Base-by-base conservation (phyloP, 1,139 yeast genomes). In the Tardiomyces depauwii region DNA sequence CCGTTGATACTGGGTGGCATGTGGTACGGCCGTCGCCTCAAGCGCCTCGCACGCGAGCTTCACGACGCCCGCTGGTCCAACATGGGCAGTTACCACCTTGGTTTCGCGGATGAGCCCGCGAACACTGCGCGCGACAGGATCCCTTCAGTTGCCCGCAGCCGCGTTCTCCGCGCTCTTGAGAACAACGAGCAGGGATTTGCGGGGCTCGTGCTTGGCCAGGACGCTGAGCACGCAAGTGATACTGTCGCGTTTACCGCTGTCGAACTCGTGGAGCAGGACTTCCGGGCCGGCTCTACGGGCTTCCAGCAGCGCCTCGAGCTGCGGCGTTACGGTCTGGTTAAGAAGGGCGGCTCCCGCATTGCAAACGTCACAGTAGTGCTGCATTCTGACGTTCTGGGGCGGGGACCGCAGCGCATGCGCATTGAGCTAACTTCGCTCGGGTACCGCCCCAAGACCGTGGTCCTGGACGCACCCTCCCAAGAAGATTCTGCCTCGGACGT, bases 21-120 rank as follows among this genome's bases (percentile, higher is more conserved):
- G 42, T 25, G 25, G 33, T 18, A 21, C 28, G 14, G 16, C 10
- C 42, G 42, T 3, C 13, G 21, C 4, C 27, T 18, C 16, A 25
- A 18, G 27, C 42, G 42, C 2, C 21, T 13, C 9, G 42, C 25
- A 5, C 42, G 42, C 2, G 27, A 18, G n/a, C 27, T 40, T 9
- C 27, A 21, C 27, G 42, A 40, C 5, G 32, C 25, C 18, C 18
- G 42, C 14, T 40, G 42, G 42, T 23, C 33, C 16, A 40, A 40
- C 21, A 40, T 40, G 42, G 42, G 42, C 16, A 21, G 32, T 9
- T 40, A 40, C 21, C 42, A 40, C 33, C 21, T 40, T 5, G 18
- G 13, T 6, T 40, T 21, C n/a, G 36, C 36, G n/a, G 36, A 30
- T 30, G 36, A 30, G 16, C 36, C 36, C 5, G 16, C 16, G 5